These are phyloP conservation scores for Candida vartiovaarae DNA, from an alignment of 805 yeast species.

Conservation along the genomic window DNA sequence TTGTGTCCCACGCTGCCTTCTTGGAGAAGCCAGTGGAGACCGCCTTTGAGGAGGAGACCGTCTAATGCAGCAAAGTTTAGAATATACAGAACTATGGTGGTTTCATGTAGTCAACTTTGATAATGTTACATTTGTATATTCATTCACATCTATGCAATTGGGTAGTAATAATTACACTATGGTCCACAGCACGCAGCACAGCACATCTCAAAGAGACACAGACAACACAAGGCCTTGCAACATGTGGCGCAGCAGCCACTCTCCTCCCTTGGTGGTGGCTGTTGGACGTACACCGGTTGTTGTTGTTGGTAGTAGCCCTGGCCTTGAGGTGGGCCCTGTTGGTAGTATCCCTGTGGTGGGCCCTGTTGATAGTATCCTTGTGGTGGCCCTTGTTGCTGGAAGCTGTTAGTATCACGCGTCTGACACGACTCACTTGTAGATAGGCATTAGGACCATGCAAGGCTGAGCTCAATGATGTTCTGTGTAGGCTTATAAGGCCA, in stretches of 20 bases:
- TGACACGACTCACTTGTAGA: no score
- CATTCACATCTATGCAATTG: no score
- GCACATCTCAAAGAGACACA: constrained; percentile 14
- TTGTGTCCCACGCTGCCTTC: constrained; percentile 80
- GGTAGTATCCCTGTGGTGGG: constrained; percentile 5
- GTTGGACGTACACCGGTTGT: constrained; percentile 22
- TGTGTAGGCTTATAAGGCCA: no score
- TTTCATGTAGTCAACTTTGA: no score
- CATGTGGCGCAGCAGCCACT: constrained; percentile 11
- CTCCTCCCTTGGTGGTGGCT: constrained; percentile 16
- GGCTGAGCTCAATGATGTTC: no score
- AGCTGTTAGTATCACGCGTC: no score
- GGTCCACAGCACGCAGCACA: constrained; percentile 3
- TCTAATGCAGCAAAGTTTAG: constrained; percentile 2
- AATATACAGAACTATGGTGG: no score
- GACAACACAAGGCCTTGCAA: constrained; percentile 19
- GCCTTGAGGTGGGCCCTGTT: constrained; percentile 11
- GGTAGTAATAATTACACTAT: no score
- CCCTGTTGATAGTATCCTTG: constrained; percentile 3
- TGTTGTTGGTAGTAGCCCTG: constrained; percentile 20
- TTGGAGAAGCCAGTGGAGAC: constrained; percentile 95
- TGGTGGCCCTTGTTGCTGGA: neutral
- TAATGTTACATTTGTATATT: no score
- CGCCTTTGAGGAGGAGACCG: constrained; percentile 74
- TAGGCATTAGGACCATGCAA: no score